Evolutionary conservation across 2,329 filamentous ascomycete species (phyloP).

Genomic region (Xylaria sp.): DNA sequence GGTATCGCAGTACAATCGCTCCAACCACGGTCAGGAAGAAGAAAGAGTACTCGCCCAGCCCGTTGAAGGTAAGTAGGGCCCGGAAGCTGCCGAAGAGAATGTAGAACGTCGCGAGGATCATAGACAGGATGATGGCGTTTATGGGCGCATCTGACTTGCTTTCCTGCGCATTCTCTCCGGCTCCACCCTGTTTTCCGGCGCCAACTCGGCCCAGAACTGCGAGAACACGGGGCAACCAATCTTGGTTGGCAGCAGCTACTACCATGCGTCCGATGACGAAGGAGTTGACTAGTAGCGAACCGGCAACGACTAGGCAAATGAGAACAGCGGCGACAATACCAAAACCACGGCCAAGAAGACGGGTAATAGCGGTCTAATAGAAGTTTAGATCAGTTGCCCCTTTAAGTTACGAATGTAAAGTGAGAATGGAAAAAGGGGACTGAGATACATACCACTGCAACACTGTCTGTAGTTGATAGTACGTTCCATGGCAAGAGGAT

Average conservation of each 20-base stretch:
- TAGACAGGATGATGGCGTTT: conserved; percentile 48
- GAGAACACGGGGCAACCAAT: conserved; percentile 46
- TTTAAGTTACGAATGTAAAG: neutral
- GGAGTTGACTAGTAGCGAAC: conserved; percentile 57
- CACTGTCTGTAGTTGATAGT: conserved; percentile 54
- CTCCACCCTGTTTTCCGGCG: conserved; percentile 7
- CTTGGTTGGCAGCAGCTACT: conserved; percentile 50
- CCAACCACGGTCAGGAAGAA: conserved; percentile 59
- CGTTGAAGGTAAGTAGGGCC: conserved; percentile 55
- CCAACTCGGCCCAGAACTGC: conserved; percentile 42
- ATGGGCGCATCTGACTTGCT: conserved; percentile 45
- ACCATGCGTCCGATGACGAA: conserved; percentile 58
- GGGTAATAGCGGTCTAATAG: conserved; percentile 48
- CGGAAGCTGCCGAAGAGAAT: conserved; percentile 58
- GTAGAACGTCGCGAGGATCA: conserved; percentile 48
- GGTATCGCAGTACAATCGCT: conserved; percentile 50
- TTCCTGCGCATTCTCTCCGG: neutral
- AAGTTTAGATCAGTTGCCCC: conserved; percentile 2
- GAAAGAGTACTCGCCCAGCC: conserved; percentile 56
- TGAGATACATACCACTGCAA: conserved; percentile 53
- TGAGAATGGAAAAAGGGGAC: neutral
- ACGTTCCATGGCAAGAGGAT: conserved; percentile 56
- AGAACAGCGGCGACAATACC: conserved; percentile 51
- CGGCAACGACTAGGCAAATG: conserved; percentile 56
- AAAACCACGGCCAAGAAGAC: conserved; percentile 48